A percentile compares a stretch with the other conserved stretches of the same genome.
Evolutionary conservation across 1,284 basidiomycete genomes (phyloP).

Genomic region (Cystobasidium pallidum): DNA sequence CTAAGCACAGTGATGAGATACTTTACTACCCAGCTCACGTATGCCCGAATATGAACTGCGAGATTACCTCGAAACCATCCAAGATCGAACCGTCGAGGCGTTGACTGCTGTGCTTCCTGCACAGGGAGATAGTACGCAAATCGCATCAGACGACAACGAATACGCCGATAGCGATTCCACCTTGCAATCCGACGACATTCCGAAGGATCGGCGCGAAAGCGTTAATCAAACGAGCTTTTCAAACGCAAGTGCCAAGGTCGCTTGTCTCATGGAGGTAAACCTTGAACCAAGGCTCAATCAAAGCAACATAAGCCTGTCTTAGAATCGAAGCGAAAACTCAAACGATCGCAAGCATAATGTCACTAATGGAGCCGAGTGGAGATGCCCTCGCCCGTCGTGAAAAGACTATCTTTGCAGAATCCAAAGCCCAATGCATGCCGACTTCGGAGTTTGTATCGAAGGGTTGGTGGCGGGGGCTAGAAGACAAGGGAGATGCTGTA

Average conservation of each 20-base stretch:
- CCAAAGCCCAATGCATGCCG: too few species aligned
- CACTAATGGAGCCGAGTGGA: background rate
- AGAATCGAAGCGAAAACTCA: too few species aligned
- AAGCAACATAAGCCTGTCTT: background rate
- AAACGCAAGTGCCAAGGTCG: too few species aligned
- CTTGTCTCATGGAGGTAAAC: too few species aligned
- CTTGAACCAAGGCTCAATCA: background rate
- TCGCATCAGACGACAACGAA: background rate
- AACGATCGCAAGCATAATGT: background rate
- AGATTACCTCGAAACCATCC: constrained; percentile 8
- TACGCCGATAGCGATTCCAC: background rate
- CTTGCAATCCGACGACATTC: background rate
- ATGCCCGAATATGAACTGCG: constrained; percentile 31
- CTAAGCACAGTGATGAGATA: background rate
- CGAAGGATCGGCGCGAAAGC: background rate
- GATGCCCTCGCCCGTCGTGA: too few species aligned
- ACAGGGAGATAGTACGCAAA: constrained; percentile 4
- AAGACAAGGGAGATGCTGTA: too few species aligned
- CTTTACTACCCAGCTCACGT: constrained; percentile 10
- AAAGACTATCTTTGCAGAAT: background rate
- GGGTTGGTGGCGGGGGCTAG: too few species aligned
- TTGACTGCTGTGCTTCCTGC: constrained; percentile 7
- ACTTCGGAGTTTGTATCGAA: too few species aligned
- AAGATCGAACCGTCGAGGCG: constrained; percentile 13
- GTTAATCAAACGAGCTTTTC: background rate